Conservation (phyloP, 129 eudicot genomes). For the Escallonia rubra region DNA sequence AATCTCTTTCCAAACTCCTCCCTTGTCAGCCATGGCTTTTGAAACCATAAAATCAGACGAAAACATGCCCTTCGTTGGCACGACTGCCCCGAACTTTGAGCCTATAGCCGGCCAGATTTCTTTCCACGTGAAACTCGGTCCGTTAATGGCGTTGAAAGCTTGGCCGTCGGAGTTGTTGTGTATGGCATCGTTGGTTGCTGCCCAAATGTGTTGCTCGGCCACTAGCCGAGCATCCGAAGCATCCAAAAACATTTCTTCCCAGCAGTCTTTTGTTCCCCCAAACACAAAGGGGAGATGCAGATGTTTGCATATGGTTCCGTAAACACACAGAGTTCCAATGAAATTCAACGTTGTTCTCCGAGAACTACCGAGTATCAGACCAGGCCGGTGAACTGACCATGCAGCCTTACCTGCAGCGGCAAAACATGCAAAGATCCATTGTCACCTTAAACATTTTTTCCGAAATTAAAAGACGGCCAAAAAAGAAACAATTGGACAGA, state of each 20-base stretch:
- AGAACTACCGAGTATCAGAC: constrained; percentile 75
- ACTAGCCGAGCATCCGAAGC: constrained; percentile 86
- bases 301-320: constrained; percentile 60
- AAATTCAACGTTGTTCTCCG: constrained; percentile 56
- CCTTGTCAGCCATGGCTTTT: constrained; percentile 52
- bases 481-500: no score
- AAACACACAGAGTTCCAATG: constrained; percentile 80
- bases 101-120: constrained; percentile 72
- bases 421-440: no score
- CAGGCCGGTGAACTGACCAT: constrained; percentile 90
- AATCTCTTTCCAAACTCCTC: constrained; percentile 66
- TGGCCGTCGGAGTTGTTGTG: constrained; percentile 30
- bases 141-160: constrained; percentile 78
- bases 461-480: no score
- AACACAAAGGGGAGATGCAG: constrained; percentile 76
- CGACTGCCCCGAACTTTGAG: constrained; percentile 40
- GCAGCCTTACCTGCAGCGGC: constrained; percentile 23
- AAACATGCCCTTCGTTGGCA: constrained; percentile 29
- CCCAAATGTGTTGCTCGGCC: constrained; percentile 87
- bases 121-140: constrained; percentile 66
- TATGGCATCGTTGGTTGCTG: constrained; percentile 40
- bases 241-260: constrained; percentile 67
- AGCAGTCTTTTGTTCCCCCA: constrained; percentile 72
- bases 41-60: constrained; percentile 40
- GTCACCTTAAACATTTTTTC: no score